Evolutionary conservation across 2,329 filamentous ascomycete species (phyloP).

Genomic region (Xylaria sp.): DNA sequence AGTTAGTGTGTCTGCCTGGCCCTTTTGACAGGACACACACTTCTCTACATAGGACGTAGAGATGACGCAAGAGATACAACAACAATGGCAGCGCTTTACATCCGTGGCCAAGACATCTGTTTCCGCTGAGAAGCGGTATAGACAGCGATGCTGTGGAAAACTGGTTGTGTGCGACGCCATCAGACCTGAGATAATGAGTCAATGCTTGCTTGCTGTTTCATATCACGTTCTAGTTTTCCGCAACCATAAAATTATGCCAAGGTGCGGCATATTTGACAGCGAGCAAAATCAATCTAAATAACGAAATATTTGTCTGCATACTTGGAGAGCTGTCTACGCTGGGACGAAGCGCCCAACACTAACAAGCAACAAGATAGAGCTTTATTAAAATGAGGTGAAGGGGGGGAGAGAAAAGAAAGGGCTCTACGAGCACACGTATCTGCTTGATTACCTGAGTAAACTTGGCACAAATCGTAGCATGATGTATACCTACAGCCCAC

Average conservation of each 20-base stretch:
- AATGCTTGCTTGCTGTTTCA: not conserved
- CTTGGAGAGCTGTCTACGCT: not conserved
- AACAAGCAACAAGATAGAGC: too few species aligned
- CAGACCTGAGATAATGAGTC: not conserved
- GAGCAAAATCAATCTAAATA: not conserved
- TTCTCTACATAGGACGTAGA: not conserved
- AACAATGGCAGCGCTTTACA: not conserved
- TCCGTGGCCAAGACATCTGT: not conserved
- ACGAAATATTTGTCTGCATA: not conserved
- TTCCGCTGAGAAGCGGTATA: not conserved
- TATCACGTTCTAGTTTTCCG: not conserved
- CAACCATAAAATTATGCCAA: not conserved
- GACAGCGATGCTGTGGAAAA: not conserved
- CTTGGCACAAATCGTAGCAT: not conserved
- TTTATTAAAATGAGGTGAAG: too few species aligned
- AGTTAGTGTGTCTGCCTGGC: not conserved
- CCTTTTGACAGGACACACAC: not conserved
- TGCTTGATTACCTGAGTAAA: not conserved
- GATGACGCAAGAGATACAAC: not conserved
- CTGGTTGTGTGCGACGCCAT: not conserved
- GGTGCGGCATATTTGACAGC: not conserved
- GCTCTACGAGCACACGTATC: too few species aligned
- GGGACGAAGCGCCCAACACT: too few species aligned
- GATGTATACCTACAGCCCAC: not conserved
- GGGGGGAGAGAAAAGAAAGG: too few species aligned